Evolutionary conservation across 768 basidiomycete species (phyloP).

Genomic region (Calocybe cyanea): DNA sequence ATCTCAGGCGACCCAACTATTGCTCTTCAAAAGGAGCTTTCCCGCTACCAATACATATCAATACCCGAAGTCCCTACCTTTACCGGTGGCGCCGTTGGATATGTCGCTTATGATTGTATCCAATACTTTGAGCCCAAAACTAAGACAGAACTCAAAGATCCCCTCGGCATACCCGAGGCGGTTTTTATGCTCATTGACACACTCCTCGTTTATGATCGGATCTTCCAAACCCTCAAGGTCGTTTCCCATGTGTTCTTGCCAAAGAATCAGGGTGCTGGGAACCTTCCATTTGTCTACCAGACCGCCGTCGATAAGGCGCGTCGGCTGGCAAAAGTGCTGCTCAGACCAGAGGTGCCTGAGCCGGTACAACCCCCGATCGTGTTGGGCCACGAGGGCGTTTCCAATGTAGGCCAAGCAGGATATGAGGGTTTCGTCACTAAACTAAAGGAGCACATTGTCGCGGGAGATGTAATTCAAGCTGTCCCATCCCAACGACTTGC

Average conservation of each 20-base stretch:
- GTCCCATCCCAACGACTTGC: slow-evolving; percentile 92
- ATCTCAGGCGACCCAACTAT: slow-evolving; percentile 83
- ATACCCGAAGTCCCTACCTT: slow-evolving; percentile 92
- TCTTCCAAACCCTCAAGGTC: slow-evolving; percentile 91
- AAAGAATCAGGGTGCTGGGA: slow-evolving; percentile 57
- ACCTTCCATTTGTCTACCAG: slow-evolving; percentile 82
- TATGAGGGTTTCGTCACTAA: slow-evolving; percentile 90
- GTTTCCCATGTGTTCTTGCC: slow-evolving; percentile 95
- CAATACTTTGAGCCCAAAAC: slow-evolving; percentile 97
- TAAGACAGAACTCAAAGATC: slow-evolving; percentile 67
- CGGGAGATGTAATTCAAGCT: slow-evolving; percentile 98
- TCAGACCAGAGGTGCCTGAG: slow-evolving; percentile 52
- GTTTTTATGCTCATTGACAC: slow-evolving; percentile 97
- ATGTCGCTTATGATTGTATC: slow-evolving; percentile 95
- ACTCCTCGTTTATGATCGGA: slow-evolving; percentile 93
- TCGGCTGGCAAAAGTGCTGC: slow-evolving; percentile 69
- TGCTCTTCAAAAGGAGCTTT: slow-evolving; percentile 80
- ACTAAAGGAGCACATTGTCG: slow-evolving; percentile 91
- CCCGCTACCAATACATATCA: slow-evolving; percentile 84
- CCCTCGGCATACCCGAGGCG: slow-evolving; percentile 88
- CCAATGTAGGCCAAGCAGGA: slow-evolving; percentile 91
- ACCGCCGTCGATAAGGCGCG: slow-evolving; percentile 82
- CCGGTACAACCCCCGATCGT: slow-evolving; percentile 62
- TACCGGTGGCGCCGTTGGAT: slow-evolving; percentile 96
- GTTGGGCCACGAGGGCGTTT: slow-evolving; percentile 65